Base-by-base conservation (phyloP, 352 stramenopile genomes). In the Chrysophaeum taylorii region DNA sequence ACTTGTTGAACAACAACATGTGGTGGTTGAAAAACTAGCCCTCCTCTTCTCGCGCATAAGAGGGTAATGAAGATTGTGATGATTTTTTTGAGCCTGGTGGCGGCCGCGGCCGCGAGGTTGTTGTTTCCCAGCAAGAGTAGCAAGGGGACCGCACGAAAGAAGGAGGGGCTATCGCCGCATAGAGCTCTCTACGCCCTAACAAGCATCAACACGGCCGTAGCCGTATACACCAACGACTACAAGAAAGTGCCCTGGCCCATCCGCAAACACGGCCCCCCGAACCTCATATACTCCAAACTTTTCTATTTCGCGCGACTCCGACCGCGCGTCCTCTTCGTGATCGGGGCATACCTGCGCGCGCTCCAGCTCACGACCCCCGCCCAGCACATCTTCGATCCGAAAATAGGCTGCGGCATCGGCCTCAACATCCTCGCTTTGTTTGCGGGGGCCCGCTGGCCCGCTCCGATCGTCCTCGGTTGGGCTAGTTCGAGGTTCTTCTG, bases 301-400 rank as follows among this genome's bases (percentile, higher is more conserved):
- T 77, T 77, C 68, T 75, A 73, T 48, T 76, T 78, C 70, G 70
- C 73, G 27, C 36, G 70, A 36, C 61, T 78, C 9, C 54, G 67
- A 43, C 73, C 73, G 42, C 45, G 73, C 38, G 36, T 78, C 9
- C 57, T 76, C 25, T 78, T 70, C 64, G 45, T 64, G 1, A 70
- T 78, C 25, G 73, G 73, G 21, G 70, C 73, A 12, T 60, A 71
- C 29, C n/a, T 78, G 18, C 48, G 73, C 42, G 69, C 69, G 12
- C 33, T 75, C 25, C 70, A 74, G 57, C 52, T 75, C 23, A 73
- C 64, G 36, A 77, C 73, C 9, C 69, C 73, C 18, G 27, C 71
- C 9, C 41, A 45, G 62, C n/a, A 37, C 48, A 25, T 72, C 25
- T 50, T 74, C 7, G 70, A 70, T 70, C 70, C 70, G 27, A 42